Evolutionary conservation across 2,329 filamentous ascomycete species (phyloP), one percentile per base, ranked within the genome.

Genomic region (Pseudogymnoascus sp.): DNA sequence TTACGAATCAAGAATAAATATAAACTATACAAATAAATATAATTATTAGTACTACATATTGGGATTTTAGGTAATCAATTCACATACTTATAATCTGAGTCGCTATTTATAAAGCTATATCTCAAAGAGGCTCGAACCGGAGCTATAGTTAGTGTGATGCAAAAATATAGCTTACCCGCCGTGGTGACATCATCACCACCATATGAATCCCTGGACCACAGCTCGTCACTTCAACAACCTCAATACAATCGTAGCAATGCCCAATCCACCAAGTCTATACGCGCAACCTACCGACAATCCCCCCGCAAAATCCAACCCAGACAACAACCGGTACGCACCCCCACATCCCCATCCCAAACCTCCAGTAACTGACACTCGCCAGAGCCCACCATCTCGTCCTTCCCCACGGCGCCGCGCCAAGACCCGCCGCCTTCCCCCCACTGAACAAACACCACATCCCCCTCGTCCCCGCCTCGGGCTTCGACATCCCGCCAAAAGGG

Each of bases 391-490:
- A 61, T 42, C 11, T 61, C 11, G 8, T 42, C 8, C 10, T 38
- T 7, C 35, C 38, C 7, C 6, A 11, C 8, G 33, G 35, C 33
- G 24, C 59, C 38, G 59, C 50, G 50, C 50, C 50, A 56, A 21
- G 29, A 56, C 50, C 50, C 4, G 50, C 21, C 50, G 16, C 26
- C 50, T 33, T 33, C 29, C 50, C 33, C 5, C 59, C 59, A 31
- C 33, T 61, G 26, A 61, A 61, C 59, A 61, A 40, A 61, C 24
- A 13, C 19, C 59, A 61, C 35, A 61, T 61, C 59, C 59, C 59
- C 38, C 10, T 38, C 59, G 59, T 61, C 21, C 59, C 59, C n/a
- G 59, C 59, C 7, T 61, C 59, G 10, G 59, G 59, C 24, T 38
- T 61, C 59, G 59, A 61, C n/a, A 10, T 38, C 14, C 14, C 16